Percentiles rank a stretch among this genome's conserved stretches.
Evolutionary conservation across 805 yeast species (phyloP).

Genomic region (Aciculoconidium aculeatum): DNA sequence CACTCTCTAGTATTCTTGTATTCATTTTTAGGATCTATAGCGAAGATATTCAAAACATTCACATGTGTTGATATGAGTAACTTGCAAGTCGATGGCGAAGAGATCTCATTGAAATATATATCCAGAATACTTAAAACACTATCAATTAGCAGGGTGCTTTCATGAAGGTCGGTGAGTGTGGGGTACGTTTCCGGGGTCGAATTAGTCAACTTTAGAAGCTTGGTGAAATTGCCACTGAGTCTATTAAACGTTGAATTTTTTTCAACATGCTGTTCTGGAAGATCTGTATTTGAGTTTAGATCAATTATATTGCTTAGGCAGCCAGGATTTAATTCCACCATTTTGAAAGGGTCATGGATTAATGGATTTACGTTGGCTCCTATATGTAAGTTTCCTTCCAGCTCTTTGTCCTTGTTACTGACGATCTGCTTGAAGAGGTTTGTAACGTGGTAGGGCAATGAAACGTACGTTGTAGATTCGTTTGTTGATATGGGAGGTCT

Average conservation of each 20-base stretch:
- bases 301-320: conserved; percentile 27
- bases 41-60: conserved; percentile 43
- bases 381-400: conserved; percentile 40
- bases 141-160: too few relatives aligned
- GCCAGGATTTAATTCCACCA: conserved; percentile 52
- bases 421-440: conserved; percentile 31
- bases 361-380: conserved; percentile 53
- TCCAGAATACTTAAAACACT: conserved; percentile 11
- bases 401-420: conserved; percentile 29
- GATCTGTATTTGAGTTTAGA: too few relatives aligned
- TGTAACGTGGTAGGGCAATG: conserved; percentile 46
- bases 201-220: conserved; percentile 14
- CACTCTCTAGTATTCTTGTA: conserved; percentile 18
- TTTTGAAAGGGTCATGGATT: conserved; percentile 45
- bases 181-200: conserved; percentile 3
- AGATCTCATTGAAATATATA: conserved; percentile 22
- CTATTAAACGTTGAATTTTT: conserved; percentile 16
- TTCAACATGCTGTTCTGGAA: too few relatives aligned
- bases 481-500: conserved; percentile 28
- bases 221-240: conserved; percentile 28
- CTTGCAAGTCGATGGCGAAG: conserved; percentile 22
- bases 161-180: conserved; percentile 2
- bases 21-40: conserved; percentile 22
- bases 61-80: conserved; percentile 44
- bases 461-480: conserved; percentile 49